phyloP scores from a whole-genome alignment of 2,329 filamentous ascomycete species.

The Cladobotryum mycophilum region DNA sequence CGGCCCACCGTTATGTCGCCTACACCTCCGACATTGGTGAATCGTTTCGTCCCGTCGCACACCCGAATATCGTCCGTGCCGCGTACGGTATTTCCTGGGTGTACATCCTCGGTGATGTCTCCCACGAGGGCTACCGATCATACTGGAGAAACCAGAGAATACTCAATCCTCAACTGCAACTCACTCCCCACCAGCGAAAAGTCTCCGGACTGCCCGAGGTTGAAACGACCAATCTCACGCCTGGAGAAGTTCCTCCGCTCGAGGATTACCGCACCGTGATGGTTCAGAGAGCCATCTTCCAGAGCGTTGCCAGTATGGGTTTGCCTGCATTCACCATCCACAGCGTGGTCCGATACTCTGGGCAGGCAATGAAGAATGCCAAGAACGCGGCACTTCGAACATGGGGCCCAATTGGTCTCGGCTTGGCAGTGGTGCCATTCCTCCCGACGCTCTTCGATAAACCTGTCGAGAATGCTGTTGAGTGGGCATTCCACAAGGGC shows the following conservation, averaged over 20 bases:
- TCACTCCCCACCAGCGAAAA: constrained; percentile 44
- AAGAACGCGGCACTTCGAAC: constrained; percentile 73
- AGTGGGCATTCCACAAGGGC: constrained; percentile 80
- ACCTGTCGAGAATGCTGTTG: constrained; percentile 85
- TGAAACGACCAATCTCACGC: constrained; percentile 23
- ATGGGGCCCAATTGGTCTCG: constrained; percentile 85
- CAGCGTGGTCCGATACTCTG: constrained; percentile 84
- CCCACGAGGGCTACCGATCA: constrained; percentile 90
- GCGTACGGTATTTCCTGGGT: constrained; percentile 92
- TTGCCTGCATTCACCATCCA: constrained; percentile 92
- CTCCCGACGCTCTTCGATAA: constrained; percentile 82
- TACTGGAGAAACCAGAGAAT: constrained; percentile 79
- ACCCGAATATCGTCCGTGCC: constrained; percentile 70
- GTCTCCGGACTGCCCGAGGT: constrained; percentile 37
- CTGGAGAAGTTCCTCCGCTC: constrained; percentile 56
- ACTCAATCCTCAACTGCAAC: constrained; percentile 59
- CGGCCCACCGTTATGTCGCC: constrained; percentile 90
- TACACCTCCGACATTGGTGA: constrained; percentile 97
- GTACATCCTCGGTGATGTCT: constrained; percentile 85
- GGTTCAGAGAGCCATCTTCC: constrained; percentile 85
- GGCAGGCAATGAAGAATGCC: constrained; percentile 72
- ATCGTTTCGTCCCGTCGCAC: constrained; percentile 87
- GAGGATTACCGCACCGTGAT: constrained; percentile 91
- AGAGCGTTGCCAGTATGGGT: constrained; percentile 87
- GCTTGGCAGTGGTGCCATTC: constrained; percentile 71